Evolutionary conservation across 306 rosid genomes (phyloP).

Genomic region (Malus orientalis): DNA sequence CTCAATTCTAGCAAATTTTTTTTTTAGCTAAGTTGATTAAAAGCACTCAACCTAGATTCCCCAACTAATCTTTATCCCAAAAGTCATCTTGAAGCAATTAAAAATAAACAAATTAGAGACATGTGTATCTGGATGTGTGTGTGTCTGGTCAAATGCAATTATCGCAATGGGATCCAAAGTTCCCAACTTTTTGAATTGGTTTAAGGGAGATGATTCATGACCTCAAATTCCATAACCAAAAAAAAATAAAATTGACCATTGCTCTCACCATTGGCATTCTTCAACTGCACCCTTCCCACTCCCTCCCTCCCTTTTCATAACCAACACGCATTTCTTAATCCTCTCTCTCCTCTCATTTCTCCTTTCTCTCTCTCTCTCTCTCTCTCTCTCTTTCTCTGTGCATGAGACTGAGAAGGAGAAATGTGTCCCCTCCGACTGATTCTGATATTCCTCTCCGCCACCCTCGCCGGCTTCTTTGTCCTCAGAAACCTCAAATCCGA

Average conservation of each 20-base stretch:
- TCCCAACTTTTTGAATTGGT: too few species aligned
- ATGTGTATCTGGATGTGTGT: neutral
- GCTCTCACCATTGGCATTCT: neutral
- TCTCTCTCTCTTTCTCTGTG: neutral
- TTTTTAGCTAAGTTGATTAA: too few species aligned
- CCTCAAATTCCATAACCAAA: neutral
- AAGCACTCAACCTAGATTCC: too few species aligned
- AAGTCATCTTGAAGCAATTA: neutral
- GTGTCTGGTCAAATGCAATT: slow-evolving; percentile 7
- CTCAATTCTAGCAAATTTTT: too few species aligned
- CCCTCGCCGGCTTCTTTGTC: slow-evolving; percentile 88
- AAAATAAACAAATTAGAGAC: neutral
- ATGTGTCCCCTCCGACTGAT: slow-evolving; percentile 88
- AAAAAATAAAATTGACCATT: neutral
- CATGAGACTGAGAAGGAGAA: slow-evolving; percentile 5
- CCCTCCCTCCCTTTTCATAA: neutral
- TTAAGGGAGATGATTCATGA: neutral
- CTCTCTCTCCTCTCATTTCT: neutral
- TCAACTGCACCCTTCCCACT: slow-evolving; percentile 25
- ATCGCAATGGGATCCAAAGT: neutral
- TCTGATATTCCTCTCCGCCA: slow-evolving; percentile 85
- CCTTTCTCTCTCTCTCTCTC: too few species aligned
- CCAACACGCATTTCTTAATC: neutral
- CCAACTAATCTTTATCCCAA: neutral
- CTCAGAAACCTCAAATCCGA: slow-evolving; percentile 70